Evolutionary conservation across 2,329 filamentous ascomycete genomes (phyloP).

Genomic region (Biscogniauxia marginata): DNA sequence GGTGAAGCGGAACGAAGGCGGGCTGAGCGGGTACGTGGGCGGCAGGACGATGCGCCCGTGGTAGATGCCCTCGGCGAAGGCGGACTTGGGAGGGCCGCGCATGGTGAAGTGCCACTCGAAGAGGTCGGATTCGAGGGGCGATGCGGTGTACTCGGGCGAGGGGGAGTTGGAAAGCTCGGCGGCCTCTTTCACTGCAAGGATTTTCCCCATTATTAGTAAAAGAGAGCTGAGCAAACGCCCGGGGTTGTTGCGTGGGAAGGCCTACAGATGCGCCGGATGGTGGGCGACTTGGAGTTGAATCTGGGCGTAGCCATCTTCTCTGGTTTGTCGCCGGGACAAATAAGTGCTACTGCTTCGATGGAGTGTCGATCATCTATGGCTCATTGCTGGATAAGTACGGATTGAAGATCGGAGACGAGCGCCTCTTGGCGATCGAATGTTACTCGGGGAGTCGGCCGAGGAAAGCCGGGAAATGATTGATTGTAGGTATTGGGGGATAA

Average conservation of each 20-base stretch:
- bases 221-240: background rate
- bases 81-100: conserved; percentile 79
- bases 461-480: background rate
- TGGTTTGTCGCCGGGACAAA: background rate
- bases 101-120: conserved; percentile 99
- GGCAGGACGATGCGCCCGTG: conserved; percentile 94
- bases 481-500: too few relatives aligned
- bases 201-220: too few relatives aligned
- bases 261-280: conserved; percentile 79
- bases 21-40: conserved; percentile 83
- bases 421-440: background rate
- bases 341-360: conserved; percentile 1
- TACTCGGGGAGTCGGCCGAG: background rate
- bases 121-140: conserved; percentile 83
- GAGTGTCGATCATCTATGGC: conserved; percentile 5
- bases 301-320: conserved; percentile 42
- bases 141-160: conserved; percentile 80
- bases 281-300: conserved; percentile 76
- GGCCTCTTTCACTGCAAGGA: conserved; percentile 79
- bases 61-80: conserved; percentile 81
- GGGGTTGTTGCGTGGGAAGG: conserved; percentile 2
- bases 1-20: conserved; percentile 92
- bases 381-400: conserved; percentile 9
- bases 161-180: conserved; percentile 78
- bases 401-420: too few relatives aligned